phyloP scores from a whole-genome alignment of 768 basidiomycete species.

The Trametes punicea region DNA sequence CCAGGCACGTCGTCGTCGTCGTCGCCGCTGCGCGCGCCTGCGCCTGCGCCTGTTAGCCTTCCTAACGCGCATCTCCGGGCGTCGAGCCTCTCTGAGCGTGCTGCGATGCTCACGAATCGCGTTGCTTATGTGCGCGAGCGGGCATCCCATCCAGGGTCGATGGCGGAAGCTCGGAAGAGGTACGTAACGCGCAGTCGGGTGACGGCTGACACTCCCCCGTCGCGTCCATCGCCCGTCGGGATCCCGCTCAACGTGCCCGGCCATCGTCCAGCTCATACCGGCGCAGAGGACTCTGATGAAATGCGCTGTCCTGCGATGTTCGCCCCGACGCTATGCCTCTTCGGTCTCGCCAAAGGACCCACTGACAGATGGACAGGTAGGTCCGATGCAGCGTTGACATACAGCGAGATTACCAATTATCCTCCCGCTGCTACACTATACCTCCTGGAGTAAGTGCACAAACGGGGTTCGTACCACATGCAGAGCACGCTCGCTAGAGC shows the following conservation, averaged over 20 bases:
- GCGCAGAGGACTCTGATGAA: conserved; percentile 4
- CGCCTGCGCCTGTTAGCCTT: background rate
- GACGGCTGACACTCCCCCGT: conserved; percentile 4
- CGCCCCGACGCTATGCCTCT: background rate
- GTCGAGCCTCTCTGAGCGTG: background rate
- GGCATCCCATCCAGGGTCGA: conserved; percentile 3
- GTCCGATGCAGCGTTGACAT: no score
- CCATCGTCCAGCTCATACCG: background rate
- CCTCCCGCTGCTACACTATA: no score
- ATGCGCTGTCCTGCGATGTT: background rate
- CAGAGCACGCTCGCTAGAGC: no score
- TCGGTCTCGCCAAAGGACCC: background rate
- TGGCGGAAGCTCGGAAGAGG: background rate
- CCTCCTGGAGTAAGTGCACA: no score
- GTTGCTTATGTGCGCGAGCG: background rate
- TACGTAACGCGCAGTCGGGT: conserved; percentile 17
- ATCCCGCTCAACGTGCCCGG: background rate
- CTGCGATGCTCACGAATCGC: background rate
- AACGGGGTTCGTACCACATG: background rate
- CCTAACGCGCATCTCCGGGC: no score
- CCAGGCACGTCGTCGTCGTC: conserved; percentile 2
- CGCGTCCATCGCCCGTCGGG: background rate
- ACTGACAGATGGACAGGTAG: conserved; percentile 1
- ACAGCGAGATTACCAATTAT: no score
- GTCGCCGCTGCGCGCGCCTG: background rate